A percentile compares a stretch with the other conserved stretches of the same genome.
Conservation (phyloP, 331 rosid species). For the Malus hybrid region DNA sequence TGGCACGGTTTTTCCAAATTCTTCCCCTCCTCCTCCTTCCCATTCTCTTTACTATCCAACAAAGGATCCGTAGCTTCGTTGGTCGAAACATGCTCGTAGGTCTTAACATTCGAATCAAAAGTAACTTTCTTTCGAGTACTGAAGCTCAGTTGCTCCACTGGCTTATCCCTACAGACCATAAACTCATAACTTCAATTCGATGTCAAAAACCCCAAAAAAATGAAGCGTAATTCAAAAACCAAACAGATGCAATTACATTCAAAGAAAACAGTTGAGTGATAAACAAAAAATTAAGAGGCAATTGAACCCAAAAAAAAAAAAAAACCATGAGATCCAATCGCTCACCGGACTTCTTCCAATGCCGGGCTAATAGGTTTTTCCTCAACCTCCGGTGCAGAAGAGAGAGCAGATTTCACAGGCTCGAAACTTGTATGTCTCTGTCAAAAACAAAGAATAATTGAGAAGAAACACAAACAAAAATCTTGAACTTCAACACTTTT, state of each 20-base stretch:
- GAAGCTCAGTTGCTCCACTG: constrained; percentile 40
- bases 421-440: constrained; percentile 41
- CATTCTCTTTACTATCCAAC: constrained; percentile 24
- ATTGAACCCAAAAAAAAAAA: not conserved
- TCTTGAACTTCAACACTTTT: not conserved
- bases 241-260: not conserved
- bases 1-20: constrained; percentile 22
- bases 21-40: constrained; percentile 20
- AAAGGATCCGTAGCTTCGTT: constrained; percentile 27
- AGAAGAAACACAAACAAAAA: not conserved
- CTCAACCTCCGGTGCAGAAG: constrained; percentile 28
- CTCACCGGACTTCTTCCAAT: constrained; percentile 44
- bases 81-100: constrained; percentile 50
- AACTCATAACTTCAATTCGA: constrained; percentile 2
- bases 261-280: not conserved
- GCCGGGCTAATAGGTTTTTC: constrained; percentile 14
- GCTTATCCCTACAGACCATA: constrained; percentile 37
- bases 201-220: not conserved
- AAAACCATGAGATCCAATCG: not conserved
- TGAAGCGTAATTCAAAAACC: not conserved
- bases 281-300: not conserved
- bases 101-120: constrained; percentile 68
- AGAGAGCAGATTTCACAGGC: constrained; percentile 32
- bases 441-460: not conserved
- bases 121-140: constrained; percentile 66